These are phyloP conservation scores for Diplocarpon mali DNA, from an alignment of 2,329 filamentous ascomycete species.

Conservation along the genomic window DNA sequence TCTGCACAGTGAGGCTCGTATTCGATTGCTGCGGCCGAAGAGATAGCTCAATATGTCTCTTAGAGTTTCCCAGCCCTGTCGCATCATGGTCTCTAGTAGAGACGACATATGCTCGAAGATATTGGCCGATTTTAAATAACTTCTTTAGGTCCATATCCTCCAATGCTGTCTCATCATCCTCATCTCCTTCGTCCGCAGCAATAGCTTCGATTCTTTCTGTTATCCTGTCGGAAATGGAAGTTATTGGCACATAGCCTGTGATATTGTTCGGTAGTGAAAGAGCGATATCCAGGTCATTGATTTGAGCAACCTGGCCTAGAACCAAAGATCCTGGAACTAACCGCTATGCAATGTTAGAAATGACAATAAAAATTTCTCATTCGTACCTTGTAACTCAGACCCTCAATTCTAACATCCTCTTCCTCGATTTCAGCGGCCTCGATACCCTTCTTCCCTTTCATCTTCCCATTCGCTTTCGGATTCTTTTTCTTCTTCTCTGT, in stretches of 20 bases:
- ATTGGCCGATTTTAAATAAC: slow-evolving; percentile 77
- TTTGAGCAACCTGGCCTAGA: slow-evolving; percentile 73
- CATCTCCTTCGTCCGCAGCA: slow-evolving; percentile 46
- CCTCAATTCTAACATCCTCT: slow-evolving; percentile 61
- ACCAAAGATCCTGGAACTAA: slow-evolving; percentile 77
- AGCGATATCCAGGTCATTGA: slow-evolving; percentile 68
- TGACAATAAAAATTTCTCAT: not conserved
- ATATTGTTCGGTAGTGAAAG: slow-evolving; percentile 89
- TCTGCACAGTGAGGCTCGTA: slow-evolving; percentile 57
- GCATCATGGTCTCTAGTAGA: slow-evolving; percentile 59
- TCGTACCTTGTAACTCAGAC: slow-evolving; percentile 75
- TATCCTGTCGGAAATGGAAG: slow-evolving; percentile 75
- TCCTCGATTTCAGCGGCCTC: slow-evolving; percentile 35
- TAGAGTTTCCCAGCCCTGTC: slow-evolving; percentile 39
- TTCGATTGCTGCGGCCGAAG: slow-evolving; percentile 73
- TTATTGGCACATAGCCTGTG: slow-evolving; percentile 78
- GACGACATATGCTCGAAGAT: slow-evolving; percentile 71
- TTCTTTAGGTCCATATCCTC: slow-evolving; percentile 60
- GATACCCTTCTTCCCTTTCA: slow-evolving; percentile 42
- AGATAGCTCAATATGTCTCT: slow-evolving; percentile 78
- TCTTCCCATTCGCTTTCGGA: slow-evolving; percentile 40
- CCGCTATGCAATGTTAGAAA: slow-evolving; percentile 44
- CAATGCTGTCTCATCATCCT: slow-evolving; percentile 40
- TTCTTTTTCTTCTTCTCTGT: slow-evolving; percentile 41
- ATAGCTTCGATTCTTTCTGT: slow-evolving; percentile 64